Base-by-base conservation (phyloP, 352 stramenopile species). In the Pythium biforme region DNA sequence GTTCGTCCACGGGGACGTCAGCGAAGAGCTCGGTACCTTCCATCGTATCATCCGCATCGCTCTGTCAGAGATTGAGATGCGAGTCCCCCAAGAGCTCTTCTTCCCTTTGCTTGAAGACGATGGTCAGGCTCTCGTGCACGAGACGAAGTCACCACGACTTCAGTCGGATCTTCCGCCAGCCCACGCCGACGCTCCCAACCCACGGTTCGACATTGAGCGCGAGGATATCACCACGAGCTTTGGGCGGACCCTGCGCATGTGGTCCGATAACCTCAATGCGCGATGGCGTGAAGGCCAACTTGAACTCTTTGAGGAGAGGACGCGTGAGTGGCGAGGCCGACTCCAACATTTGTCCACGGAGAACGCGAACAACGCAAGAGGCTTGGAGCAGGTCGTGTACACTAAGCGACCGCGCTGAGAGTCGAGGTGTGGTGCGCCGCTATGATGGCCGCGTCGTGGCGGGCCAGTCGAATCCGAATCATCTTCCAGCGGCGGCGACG, bases 41-140 rank as follows among this genome's bases (percentile, higher is more conserved):
- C 80, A 94, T 69, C 81, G 84, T 49, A 78, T 94, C 20, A 80
- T 94, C 39, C 89, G 81, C 22, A 83, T 92, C 61, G 81, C 83
- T 23, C 92, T 95, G 72, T 70, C 91, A 45, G 87, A 94, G 63
- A 79, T 81, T n/a, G 83, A 92, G 19, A 81, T 80, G 29, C 86
- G 81, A 63, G 89, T 92, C 83, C 72, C 41, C 86, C 17, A 79
- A 33, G 25, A 29, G 83, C 20, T 47, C 12, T 39, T 27, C 53
- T 64, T 74, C 39, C 73, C 81, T 34, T 88, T 84, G 43, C 69
- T 94, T 22, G 89, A 86, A 66, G 73, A 87, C 14, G 73, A 62
- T 45, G 86, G 83, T 20, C 68, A 84, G 25, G 75, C 83, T n/a
- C 47, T 94, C 41, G 72, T 94, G 54, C 83, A 96, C 26, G 72